Conservation (phyloP, 1,284 basidiomycete species). For the Malassezia cuniculi region DNA sequence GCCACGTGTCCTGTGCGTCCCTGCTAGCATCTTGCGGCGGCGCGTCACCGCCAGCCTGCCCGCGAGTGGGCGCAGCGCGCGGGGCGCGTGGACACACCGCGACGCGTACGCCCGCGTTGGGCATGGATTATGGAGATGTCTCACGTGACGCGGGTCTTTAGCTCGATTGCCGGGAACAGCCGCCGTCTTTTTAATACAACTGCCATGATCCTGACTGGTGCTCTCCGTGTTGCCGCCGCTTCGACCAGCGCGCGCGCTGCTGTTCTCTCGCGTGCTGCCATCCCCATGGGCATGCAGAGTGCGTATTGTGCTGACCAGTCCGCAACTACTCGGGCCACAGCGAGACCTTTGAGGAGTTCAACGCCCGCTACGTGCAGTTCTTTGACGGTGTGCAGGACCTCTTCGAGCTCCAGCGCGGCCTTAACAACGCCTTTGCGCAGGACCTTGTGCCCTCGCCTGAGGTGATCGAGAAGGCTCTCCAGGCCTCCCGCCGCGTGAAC, state of each 20-base stretch:
- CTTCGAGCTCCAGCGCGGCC: slow-evolving; percentile 70
- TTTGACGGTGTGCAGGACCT: slow-evolving; percentile 85
- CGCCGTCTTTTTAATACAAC: too few relatives aligned
- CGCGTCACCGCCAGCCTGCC: too few relatives aligned
- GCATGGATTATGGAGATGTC: too few relatives aligned
- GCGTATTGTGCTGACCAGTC: slow-evolving; percentile 3
- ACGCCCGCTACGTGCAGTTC: slow-evolving; percentile 80
- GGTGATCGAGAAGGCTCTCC: slow-evolving; percentile 79
- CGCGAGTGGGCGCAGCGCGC: too few relatives aligned
- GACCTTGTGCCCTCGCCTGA: slow-evolving; percentile 83
- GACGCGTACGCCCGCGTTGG: too few relatives aligned
- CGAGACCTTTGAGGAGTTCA: slow-evolving; percentile 88
- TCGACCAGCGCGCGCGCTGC: slow-evolving; percentile 12
- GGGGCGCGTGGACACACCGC: too few relatives aligned
- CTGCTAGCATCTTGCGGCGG: too few relatives aligned
- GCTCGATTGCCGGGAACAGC: too few relatives aligned
- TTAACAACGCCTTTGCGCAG: slow-evolving; percentile 99
- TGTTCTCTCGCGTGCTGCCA: slow-evolving; percentile 8
- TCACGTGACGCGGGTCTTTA: too few relatives aligned
- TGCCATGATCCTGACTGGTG: slow-evolving; percentile 14
- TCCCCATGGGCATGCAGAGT: slow-evolving; percentile 13
- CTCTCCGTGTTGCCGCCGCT: slow-evolving; percentile 15
- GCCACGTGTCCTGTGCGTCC: too few relatives aligned
- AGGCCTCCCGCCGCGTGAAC: slow-evolving; percentile 79
- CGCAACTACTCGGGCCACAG: slow-evolving; percentile 9